phyloP scores from a whole-genome alignment of 257 asterid species.

The Forsythia viridissima region DNA sequence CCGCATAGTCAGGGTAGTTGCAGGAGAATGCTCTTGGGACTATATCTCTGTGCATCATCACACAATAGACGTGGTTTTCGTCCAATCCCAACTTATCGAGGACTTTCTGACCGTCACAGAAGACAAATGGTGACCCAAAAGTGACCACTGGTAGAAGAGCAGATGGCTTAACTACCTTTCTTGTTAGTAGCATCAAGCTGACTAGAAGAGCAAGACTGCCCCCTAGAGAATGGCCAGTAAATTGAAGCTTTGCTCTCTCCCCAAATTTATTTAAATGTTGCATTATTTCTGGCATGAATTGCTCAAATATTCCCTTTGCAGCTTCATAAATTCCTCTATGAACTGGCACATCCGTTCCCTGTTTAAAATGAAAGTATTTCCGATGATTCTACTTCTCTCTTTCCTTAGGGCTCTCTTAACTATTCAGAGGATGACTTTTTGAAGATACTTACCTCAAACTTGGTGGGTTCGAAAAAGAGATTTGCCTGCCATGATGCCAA shows the following conservation, averaged over 20 bases:
- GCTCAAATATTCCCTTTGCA: constrained; percentile 86
- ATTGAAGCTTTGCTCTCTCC: constrained; percentile 68
- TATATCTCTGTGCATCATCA: constrained; percentile 87
- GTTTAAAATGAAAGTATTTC: constrained; percentile 3
- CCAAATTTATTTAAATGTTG: constrained; percentile 64
- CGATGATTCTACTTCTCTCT: background rate
- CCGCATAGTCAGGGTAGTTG: constrained; percentile 67
- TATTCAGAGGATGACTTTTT: background rate
- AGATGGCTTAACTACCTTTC: constrained; percentile 47
- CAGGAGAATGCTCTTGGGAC: constrained; percentile 97
- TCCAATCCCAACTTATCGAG: constrained; percentile 62
- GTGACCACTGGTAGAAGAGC: constrained; percentile 81
- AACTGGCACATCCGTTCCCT: constrained; percentile 75
- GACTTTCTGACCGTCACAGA: constrained; percentile 77
- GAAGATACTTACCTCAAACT: constrained; percentile 58
- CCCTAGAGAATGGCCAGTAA: constrained; percentile 90
- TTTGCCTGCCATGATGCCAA: constrained; percentile 91
- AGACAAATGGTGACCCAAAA: constrained; percentile 82
- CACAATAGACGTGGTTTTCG: constrained; percentile 64
- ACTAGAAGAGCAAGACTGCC: constrained; percentile 89
- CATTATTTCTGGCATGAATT: constrained; percentile 73
- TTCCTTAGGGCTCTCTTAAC: background rate
- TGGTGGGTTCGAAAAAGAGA: constrained; percentile 82
- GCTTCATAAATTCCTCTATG: constrained; percentile 96
- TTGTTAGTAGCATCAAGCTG: constrained; percentile 69